Percentiles rank a stretch among this genome's conserved stretches.
Conservation (phyloP, 345 rosid genomes). For the Salix viminalis region DNA sequence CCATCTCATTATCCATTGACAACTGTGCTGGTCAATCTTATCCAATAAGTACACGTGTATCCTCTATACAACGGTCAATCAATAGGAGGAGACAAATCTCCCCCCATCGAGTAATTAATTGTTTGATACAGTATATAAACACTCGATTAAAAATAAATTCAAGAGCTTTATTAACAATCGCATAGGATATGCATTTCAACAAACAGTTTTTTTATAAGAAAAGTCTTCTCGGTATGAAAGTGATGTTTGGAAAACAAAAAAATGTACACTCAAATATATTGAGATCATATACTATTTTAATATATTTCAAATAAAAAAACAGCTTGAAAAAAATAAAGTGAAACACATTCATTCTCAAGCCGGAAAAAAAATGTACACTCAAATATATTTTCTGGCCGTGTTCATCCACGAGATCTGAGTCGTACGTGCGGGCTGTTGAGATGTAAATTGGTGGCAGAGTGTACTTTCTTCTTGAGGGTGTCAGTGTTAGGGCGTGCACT, state of each 20-base stretch:
- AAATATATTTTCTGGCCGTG: background rate
- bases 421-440: conserved; percentile 27
- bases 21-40: background rate
- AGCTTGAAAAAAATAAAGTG: too few species aligned
- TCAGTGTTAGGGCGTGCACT: conserved; percentile 15
- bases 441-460: conserved; percentile 6
- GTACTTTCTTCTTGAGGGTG: background rate
- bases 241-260: background rate
- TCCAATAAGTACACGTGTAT: background rate
- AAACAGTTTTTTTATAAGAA: background rate
- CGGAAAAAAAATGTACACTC: background rate
- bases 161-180: too few species aligned
- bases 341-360: too few species aligned
- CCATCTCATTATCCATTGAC: too few species aligned
- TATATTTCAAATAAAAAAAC: too few species aligned
- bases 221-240: background rate
- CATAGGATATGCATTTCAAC: background rate
- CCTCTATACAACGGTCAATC: background rate
- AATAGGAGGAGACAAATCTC: background rate
- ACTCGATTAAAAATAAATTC: too few species aligned
- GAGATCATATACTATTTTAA: too few species aligned
- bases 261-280: too few species aligned
- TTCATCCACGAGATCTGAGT: conserved; percentile 25
- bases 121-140: background rate
- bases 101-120: background rate